Evolutionary conservation across 441 rosid genomes (phyloP).

Genomic region (Theobroma grandiflorum): DNA sequence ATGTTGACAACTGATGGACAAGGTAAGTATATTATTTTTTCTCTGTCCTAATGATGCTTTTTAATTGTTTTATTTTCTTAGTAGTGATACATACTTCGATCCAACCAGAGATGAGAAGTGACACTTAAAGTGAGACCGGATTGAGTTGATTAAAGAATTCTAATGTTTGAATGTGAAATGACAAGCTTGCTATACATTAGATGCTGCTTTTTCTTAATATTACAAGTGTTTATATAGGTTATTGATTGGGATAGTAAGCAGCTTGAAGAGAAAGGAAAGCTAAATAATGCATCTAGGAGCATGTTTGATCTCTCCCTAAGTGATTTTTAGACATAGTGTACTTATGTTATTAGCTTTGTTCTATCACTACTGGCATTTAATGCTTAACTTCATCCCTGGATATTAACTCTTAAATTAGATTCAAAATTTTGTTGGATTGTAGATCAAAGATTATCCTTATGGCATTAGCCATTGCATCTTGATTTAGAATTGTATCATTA

Average conservation of each 20-base stretch:
- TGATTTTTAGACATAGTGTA: too few species aligned
- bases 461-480: not conserved
- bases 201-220: not conserved
- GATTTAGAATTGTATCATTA: slow-evolving; percentile 9
- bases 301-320: too few species aligned
- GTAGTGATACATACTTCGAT: not conserved
- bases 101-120: not conserved
- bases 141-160: not conserved
- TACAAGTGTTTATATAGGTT: not conserved
- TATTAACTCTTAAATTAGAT: not conserved
- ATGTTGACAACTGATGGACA: slow-evolving; percentile 99
- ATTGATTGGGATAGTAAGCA: not conserved
- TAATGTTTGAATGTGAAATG: slow-evolving; percentile 3
- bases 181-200: not conserved
- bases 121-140: not conserved
- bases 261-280: not conserved
- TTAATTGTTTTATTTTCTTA: slow-evolving; percentile 3
- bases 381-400: not conserved
- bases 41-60: not conserved
- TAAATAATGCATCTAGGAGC: too few species aligned
- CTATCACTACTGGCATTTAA: not conserved
- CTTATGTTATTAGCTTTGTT: not conserved
- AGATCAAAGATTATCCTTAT: not conserved
- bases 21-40: slow-evolving; percentile 49
- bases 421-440: not conserved